Conservation (phyloP, 225 moss, liverwort and hornwort species). For the Marchantia paleacea region DNA sequence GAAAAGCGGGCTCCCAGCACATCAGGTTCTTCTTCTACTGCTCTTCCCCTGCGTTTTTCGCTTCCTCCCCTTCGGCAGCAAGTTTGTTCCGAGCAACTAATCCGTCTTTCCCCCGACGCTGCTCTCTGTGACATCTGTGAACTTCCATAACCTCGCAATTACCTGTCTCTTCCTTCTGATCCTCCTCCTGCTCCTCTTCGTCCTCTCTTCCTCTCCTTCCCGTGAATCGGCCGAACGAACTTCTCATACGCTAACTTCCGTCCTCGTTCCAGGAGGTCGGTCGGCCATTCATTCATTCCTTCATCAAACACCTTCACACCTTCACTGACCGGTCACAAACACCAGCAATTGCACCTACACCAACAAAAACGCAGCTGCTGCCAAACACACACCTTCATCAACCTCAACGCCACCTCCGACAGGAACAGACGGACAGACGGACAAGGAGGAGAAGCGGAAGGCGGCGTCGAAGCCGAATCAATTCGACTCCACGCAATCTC, state of each 20-base stretch:
- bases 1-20: neutral
- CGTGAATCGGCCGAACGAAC: conserved; percentile 9
- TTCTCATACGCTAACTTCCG: conserved; percentile 8
- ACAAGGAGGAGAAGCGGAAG: neutral
- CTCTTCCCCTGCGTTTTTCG: neutral
- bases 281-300: neutral
- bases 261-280: neutral
- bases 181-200: neutral
- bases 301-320: too few relatives aligned
- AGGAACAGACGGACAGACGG: neutral
- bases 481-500: neutral
- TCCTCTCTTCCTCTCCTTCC: neutral
- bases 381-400: neutral
- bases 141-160: neutral
- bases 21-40: neutral
- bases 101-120: conserved; percentile 5
- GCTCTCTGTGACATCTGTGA: neutral
- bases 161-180: neutral
- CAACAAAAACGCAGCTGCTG: conserved; percentile 3
- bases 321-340: neutral
- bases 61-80: neutral
- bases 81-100: neutral
- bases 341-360: neutral
- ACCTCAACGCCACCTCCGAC: neutral
- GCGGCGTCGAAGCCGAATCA: neutral